Percentiles rank a stretch among this genome's conserved stretches.
These are phyloP conservation scores for Rhodotorula sp. DNA, from an alignment of 1,284 basidiomycete species.

Conservation along the genomic window DNA sequence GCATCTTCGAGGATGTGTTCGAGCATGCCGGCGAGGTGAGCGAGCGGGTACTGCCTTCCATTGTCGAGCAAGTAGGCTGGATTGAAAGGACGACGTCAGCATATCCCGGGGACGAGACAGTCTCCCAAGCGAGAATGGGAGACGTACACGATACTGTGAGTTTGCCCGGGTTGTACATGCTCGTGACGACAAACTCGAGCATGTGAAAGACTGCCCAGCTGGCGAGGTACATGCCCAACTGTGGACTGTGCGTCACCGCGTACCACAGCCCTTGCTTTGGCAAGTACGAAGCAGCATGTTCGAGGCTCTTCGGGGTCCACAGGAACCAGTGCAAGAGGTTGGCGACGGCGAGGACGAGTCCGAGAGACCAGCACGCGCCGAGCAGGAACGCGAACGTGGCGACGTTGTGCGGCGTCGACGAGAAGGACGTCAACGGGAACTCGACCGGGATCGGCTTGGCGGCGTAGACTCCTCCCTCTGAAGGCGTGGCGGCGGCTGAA, in stretches of 20 bases:
- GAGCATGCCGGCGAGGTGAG: slow-evolving; percentile 70
- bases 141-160: slow-evolving; percentile 85
- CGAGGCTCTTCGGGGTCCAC: slow-evolving; percentile 9
- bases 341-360: slow-evolving; percentile 19
- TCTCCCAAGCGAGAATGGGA: too few species aligned
- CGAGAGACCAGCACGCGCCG: slow-evolving; percentile 40
- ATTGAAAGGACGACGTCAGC: neutral
- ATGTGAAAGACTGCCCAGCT: slow-evolving; percentile 86
- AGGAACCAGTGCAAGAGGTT: slow-evolving; percentile 23
- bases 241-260: slow-evolving; percentile 56
- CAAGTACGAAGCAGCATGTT: neutral
- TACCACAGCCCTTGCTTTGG: slow-evolving; percentile 9
- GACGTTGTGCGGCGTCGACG: slow-evolving; percentile 44
- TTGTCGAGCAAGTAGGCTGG: slow-evolving; percentile 89
- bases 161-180: slow-evolving; percentile 90
- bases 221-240: slow-evolving; percentile 75
- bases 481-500: neutral
- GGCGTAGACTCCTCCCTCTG: neutral
- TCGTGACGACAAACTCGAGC: slow-evolving; percentile 91
- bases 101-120: accelerated
- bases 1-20: slow-evolving; percentile 68
- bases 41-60: slow-evolving; percentile 77
- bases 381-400: slow-evolving; percentile 43
- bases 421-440: slow-evolving; percentile 42
- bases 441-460: slow-evolving; percentile 26